Conservation (phyloP, 1,139 yeast species). For the Pneumocystis canis region DNA sequence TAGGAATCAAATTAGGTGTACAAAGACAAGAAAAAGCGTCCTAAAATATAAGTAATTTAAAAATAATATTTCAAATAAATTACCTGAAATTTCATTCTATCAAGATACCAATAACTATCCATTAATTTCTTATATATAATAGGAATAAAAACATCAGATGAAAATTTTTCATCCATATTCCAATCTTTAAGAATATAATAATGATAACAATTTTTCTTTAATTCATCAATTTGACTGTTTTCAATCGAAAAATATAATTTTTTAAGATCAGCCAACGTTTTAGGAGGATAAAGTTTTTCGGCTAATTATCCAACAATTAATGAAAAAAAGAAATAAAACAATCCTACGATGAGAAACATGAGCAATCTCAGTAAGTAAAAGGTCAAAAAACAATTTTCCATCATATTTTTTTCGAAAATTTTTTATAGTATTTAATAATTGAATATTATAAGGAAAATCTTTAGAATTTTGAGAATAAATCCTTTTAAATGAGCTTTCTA, state of each 20-base stretch:
- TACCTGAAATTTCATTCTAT: not conserved
- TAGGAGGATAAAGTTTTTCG: not conserved
- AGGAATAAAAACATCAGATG: not conserved
- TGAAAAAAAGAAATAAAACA: not conserved
- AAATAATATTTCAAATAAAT: not conserved
- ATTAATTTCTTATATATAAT: not conserved
- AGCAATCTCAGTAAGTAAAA: not conserved
- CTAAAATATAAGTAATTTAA: not conserved
- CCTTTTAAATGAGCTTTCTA: not conserved
- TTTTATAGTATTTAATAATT: not conserved
- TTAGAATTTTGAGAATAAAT: not conserved
- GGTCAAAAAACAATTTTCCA: not conserved
- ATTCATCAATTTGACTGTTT: not conserved
- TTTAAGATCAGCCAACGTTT: not conserved
- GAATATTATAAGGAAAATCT: not conserved
- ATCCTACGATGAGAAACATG: not conserved
- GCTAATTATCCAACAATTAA: not conserved
- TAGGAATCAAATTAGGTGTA: not conserved
- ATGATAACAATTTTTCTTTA: not conserved
- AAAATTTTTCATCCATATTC: not conserved
- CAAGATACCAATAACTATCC: slow-evolving; percentile 1
- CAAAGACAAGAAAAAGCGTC: not conserved
- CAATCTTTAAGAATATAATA: not conserved
- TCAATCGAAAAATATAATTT: not conserved
- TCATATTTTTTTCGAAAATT: not conserved